These are phyloP conservation scores for Apiospora malaysiana DNA, from an alignment of 2,329 filamentous ascomycete genomes.

Conservation along the genomic window DNA sequence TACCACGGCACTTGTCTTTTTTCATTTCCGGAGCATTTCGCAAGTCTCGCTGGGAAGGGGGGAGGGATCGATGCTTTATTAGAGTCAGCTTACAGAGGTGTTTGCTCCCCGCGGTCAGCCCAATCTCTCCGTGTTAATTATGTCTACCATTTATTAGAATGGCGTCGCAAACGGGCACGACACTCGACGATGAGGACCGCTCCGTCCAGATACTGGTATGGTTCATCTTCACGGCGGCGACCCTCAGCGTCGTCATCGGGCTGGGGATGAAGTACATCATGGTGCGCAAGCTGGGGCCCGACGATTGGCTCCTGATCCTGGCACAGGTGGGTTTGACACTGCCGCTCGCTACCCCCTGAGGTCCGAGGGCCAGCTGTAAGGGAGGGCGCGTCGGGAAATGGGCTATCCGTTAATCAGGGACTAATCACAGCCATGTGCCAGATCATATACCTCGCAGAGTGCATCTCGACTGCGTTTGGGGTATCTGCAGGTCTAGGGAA, in stretches of 20 bases:
- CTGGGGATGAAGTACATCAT: constrained; percentile 31
- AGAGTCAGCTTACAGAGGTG: no score
- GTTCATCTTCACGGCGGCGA: constrained; percentile 28
- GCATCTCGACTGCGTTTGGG: constrained; percentile 31
- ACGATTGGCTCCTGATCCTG: constrained; percentile 32
- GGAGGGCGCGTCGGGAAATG: not conserved
- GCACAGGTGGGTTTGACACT: constrained; percentile 28
- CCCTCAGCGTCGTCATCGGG: constrained; percentile 27
- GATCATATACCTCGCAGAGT: constrained; percentile 31
- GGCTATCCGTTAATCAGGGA: not conserved
- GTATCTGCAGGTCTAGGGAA: constrained; percentile 31
- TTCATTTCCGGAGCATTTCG: no score
- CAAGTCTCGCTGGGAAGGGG: no score
- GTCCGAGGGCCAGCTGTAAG: no score
- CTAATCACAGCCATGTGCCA: constrained; percentile 20
- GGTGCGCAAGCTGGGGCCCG: constrained; percentile 27
- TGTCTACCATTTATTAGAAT: no score
- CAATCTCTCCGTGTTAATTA: no score
- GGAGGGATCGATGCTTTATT: no score
- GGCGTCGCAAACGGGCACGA: no score
- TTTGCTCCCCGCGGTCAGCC: no score
- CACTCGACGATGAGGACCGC: no score
- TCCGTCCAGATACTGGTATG: not conserved
- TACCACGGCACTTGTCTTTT: no score
- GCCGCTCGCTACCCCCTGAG: not conserved